Evolutionary conservation across 1,284 basidiomycete species (phyloP).

Genomic region (Ganoderma multipileum): DNA sequence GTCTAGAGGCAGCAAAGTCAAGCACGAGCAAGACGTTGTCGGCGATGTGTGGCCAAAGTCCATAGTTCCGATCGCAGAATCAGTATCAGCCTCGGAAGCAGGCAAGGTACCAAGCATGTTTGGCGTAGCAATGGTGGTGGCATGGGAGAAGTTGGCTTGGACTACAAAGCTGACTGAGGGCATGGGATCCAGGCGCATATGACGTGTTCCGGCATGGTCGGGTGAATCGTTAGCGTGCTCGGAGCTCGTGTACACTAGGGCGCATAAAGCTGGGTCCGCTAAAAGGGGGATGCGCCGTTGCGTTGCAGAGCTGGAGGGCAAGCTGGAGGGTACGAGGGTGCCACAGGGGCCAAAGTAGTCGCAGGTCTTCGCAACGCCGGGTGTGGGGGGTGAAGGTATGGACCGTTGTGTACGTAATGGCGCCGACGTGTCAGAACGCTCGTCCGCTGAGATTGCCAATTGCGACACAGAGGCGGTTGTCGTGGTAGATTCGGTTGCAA

Average conservation of each 20-base stretch:
- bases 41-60: neutral
- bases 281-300: neutral
- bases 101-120: neutral
- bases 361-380: neutral
- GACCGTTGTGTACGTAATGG: neutral
- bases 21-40: neutral
- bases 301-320: neutral
- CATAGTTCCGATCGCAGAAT: neutral
- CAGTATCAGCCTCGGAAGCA: neutral
- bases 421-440: neutral
- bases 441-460: neutral
- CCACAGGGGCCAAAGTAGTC: neutral
- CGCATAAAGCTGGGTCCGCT: neutral
- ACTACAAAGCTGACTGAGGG: neutral
- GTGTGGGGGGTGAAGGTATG: neutral
- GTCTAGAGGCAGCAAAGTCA: neutral
- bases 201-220: neutral
- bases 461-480: neutral
- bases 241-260: neutral
- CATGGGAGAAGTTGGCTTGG: neutral
- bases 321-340: neutral
- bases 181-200: neutral
- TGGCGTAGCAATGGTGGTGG: neutral
- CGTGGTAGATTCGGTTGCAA: neutral
- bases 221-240: neutral